A percentile compares a stretch with the other conserved stretches of the same genome.
These are phyloP conservation scores for Dendrobium officinale DNA, from an alignment of 106 monocot species.

Conservation along the genomic window DNA sequence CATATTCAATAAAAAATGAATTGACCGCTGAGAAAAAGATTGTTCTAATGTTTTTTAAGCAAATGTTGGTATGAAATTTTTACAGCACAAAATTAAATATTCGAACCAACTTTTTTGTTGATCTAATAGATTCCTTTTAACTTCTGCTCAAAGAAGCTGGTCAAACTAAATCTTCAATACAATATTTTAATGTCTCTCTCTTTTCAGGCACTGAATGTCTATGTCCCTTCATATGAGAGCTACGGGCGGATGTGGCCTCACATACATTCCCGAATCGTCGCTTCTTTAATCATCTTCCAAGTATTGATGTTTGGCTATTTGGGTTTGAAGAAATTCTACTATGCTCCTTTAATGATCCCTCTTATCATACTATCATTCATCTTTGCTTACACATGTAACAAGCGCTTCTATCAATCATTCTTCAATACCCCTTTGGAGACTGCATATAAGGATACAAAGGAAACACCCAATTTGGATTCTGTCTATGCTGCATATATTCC, in stretches of 20 bases:
- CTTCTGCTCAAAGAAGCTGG: no score
- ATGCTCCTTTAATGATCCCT: conserved; percentile 46
- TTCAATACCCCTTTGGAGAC: conserved; percentile 65
- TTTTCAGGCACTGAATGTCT: conserved; percentile 71
- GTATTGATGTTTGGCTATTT: conserved; percentile 86
- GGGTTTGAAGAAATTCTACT: conserved; percentile 59
- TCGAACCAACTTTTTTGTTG: no score
- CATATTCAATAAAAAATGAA: no score
- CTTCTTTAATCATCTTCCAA: conserved; percentile 78
- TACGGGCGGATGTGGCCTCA: conserved; percentile 97
- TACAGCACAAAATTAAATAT: no score
- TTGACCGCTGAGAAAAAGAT: no score
- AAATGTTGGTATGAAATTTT: no score
- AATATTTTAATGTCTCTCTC: no score
- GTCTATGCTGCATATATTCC: conserved; percentile 62
- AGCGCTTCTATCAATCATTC: conserved; percentile 66
- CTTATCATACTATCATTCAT: conserved; percentile 49
- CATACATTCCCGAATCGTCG: conserved; percentile 75
- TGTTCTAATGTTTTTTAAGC: no score
- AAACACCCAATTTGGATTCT: conserved; percentile 41
- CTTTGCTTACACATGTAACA: conserved; percentile 51
- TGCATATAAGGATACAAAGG: conserved; percentile 29
- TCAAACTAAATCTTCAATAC: no score
- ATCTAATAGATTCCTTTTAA: no score
- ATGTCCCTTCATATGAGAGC: conserved; percentile 80